Base-by-base conservation (phyloP, 768 basidiomycete species). In the Hortiboletus flavorubellus region DNA sequence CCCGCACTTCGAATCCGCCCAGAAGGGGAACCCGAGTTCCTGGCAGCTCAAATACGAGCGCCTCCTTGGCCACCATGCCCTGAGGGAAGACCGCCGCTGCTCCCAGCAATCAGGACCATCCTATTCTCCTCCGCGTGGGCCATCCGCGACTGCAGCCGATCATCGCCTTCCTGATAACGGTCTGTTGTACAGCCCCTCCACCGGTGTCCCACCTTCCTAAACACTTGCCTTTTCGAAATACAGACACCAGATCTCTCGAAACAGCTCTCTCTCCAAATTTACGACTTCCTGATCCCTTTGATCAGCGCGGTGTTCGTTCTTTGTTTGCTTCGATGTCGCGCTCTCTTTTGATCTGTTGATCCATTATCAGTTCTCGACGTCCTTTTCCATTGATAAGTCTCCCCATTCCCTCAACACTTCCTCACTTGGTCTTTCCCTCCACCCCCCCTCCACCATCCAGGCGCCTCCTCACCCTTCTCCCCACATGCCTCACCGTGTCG, bases 401-500 rank as follows among this genome's bases (percentile, higher is more conserved):
- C 65, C 61, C 46, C 56, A 49, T 38, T 45, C 60, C 52, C 51
- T 63, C 55, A 55, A 44, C 59, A 63, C 54, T 42, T 56, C 68
- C 63, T 63, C 67, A 45, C 54, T 60, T 16, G 54, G 59, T 37
- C 47, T 62, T 41, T 49, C 63, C 49, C 55, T 59, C 47, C 63
- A 14, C 21, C 44, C 57, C 57, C 55, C 63, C 38, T 40, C 63
- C 38, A 44, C 54, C 46, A 38, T 31, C 59, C 59, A 61, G 16
- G 41, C 55, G 21, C 46, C 43, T 12, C 31, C 59, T 38, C 62
- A 55, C 53, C 58, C 58, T 46, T 46, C 56, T 31, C 40, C 59
- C 16, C 60, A 72, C 56, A 83, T 82, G 81, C 80, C 82, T 44
- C 79, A 78, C 64, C 77, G 81, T 31, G 78, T 83, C 55, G 76